Percentiles rank a stretch among this genome's conserved stretches.
Conservation (phyloP, 192 early-diverging fungal genomes). For the Dimargaris xerosporica region DNA sequence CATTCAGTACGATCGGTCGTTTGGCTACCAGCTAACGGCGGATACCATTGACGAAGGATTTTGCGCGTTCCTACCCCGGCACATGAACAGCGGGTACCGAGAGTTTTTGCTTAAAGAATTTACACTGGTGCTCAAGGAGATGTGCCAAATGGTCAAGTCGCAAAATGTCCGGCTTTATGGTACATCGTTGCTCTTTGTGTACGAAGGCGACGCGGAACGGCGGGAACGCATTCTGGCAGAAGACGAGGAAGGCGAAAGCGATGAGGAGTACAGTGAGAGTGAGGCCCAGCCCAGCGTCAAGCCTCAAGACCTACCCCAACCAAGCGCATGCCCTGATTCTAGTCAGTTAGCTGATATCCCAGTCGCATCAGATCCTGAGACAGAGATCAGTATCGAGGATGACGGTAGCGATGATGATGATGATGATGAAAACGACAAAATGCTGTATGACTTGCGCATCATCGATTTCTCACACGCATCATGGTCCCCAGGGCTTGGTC, state of each 20-base stretch:
- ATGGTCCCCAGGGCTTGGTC: slow-evolving; percentile 41
- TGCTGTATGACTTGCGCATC: slow-evolving; percentile 42
- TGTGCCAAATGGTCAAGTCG: slow-evolving; percentile 31
- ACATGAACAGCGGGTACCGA: slow-evolving; percentile 31
- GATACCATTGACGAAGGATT: slow-evolving; percentile 42
- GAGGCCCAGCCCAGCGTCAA: slow-evolving; percentile 18
- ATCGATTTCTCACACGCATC: slow-evolving; percentile 88
- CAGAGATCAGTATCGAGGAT: neutral
- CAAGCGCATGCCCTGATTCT: neutral
- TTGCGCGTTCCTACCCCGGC: slow-evolving; percentile 39
- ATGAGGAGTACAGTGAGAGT: slow-evolving; percentile 13
- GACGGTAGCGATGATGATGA: slow-evolving; percentile 17
- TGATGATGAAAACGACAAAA: slow-evolving; percentile 16
- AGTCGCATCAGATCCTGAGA: too few species aligned
- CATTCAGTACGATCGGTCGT: slow-evolving; percentile 17
- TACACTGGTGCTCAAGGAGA: slow-evolving; percentile 39
- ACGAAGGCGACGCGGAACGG: slow-evolving; percentile 47
- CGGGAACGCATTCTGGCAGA: slow-evolving; percentile 31
- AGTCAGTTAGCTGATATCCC: neutral
- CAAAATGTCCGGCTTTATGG: slow-evolving; percentile 48
- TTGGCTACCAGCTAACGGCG: slow-evolving; percentile 30
- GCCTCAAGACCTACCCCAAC: slow-evolving; percentile 14
- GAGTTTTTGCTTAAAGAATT: slow-evolving; percentile 41
- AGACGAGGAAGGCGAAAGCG: slow-evolving; percentile 12
- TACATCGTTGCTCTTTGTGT: slow-evolving; percentile 65